Evolutionary conservation across 202 grass and related monocot species (phyloP).

Genomic region (Zizania palustris): DNA sequence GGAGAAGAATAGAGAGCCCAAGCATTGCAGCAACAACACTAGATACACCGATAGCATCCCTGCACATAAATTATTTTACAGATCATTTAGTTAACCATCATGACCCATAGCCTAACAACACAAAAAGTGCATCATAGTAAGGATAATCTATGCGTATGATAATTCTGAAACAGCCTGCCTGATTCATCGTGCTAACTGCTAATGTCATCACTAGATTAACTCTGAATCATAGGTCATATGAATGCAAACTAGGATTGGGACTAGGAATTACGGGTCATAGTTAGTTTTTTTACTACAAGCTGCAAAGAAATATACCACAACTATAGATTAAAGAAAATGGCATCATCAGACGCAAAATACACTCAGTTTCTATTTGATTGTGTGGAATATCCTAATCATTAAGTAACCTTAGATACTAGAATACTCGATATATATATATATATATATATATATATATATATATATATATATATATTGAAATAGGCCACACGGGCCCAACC

Average conservation of each 20-base stretch:
- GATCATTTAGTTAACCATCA: background rate
- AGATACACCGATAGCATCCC: conserved; percentile 79
- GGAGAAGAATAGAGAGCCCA: conserved; percentile 83
- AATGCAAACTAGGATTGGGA: background rate
- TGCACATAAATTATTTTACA: conserved; percentile 39
- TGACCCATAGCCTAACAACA: conserved; percentile 1
- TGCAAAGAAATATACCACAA: conserved; percentile 11
- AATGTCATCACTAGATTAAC: background rate
- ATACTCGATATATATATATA: conserved; percentile 9
- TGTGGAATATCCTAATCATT: conserved; percentile 13
- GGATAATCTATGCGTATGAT: background rate
- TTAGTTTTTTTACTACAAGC: background rate
- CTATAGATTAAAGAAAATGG: background rate
- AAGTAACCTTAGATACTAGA: background rate
- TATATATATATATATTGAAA: conserved; percentile 30
- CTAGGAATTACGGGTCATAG: background rate
- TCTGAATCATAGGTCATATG: background rate
- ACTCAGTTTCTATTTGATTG: conserved; percentile 4
- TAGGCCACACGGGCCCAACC: no score
- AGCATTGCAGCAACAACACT: conserved; percentile 96
- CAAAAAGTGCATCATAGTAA: background rate
- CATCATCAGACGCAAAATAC: conserved; percentile 12
- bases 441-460: conserved; percentile 32
- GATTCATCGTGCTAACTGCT: background rate
- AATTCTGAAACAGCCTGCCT: background rate